A percentile compares a stretch with the other conserved stretches of the same genome.
These are phyloP conservation scores for Scedosporium apiospermum DNA, from an alignment of 2,329 filamentous ascomycete genomes.

Conservation along the genomic window DNA sequence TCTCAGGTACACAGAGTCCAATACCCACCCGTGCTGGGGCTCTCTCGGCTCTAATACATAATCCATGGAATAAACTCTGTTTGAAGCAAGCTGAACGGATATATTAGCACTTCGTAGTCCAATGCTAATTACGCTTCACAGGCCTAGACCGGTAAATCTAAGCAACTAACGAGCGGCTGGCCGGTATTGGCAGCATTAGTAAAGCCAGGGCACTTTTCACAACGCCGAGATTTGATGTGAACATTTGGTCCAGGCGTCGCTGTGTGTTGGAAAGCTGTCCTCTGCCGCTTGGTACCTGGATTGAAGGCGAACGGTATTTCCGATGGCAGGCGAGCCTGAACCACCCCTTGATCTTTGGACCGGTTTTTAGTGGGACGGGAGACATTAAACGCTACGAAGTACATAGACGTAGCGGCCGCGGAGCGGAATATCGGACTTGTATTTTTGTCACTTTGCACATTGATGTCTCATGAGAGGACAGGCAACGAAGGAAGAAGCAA, in stretches of 20 bases:
- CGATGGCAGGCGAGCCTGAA: neutral
- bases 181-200: neutral
- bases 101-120: no score
- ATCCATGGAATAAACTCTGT: no score
- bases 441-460: no score
- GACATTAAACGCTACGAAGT: no score
- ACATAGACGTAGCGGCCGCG: neutral
- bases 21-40: no score
- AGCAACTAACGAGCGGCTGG: neutral
- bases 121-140: neutral
- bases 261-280: neutral
- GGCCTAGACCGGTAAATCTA: neutral
- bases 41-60: no score
- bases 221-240: no score
- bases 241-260: neutral
- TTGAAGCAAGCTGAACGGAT: no score
- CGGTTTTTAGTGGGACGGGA: no score
- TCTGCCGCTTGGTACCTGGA: neutral
- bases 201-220: neutral
- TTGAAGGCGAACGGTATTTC: neutral
- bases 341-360: neutral
- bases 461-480: neutral
- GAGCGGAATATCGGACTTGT: neutral
- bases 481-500: neutral
- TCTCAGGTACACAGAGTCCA: no score